Percentiles rank a stretch among this genome's conserved stretches.
Evolutionary conservation across 2,329 filamentous ascomycete genomes (phyloP).

Genomic region (Cordyceps pruinosa): DNA sequence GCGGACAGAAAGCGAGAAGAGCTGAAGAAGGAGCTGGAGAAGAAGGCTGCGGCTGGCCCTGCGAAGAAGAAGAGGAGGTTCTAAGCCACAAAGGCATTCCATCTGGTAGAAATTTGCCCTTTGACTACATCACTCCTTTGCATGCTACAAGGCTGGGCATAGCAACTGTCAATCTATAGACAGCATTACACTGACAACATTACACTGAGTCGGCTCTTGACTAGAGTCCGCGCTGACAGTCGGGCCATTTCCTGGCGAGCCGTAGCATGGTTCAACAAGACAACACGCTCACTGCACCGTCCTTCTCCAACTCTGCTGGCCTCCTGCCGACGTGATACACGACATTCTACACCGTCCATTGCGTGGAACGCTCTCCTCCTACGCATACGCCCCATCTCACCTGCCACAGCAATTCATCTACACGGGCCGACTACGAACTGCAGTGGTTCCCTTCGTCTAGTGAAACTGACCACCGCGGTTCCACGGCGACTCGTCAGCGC

Average conservation of each 20-base stretch:
- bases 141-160: neutral
- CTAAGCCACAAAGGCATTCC: conserved; percentile 21
- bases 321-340: neutral
- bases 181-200: neutral
- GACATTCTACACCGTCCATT: neutral
- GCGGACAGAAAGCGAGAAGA: conserved; percentile 46
- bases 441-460: conserved; percentile 3
- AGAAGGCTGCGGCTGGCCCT: conserved; percentile 41
- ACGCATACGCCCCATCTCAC: neutral
- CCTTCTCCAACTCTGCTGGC: neutral
- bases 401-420: neutral
- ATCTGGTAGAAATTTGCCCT: neutral
- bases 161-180: neutral
- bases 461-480: conserved; percentile 6
- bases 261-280: neutral
- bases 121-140: neutral
- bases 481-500: no score
- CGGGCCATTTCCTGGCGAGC: neutral
- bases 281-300: neutral
- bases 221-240: neutral
- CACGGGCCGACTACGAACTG: conserved; percentile 7
- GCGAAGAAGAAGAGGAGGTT: conserved; percentile 52
- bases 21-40: conserved; percentile 48
- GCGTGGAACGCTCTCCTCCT: neutral
- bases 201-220: neutral